Evolutionary conservation across 805 yeast genomes (phyloP).

Genomic region (Hyphopichia homilentoma): DNA sequence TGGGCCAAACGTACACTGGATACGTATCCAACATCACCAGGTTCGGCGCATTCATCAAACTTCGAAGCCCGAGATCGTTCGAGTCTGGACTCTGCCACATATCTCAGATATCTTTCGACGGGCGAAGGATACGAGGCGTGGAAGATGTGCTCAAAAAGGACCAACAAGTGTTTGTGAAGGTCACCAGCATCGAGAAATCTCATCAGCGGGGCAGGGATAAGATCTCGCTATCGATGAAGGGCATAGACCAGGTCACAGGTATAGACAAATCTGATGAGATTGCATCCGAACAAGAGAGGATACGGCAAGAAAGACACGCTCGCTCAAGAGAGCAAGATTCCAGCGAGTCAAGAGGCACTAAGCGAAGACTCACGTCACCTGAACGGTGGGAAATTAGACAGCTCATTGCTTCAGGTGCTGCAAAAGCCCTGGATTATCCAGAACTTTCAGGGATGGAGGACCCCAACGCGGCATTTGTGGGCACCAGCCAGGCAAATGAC

Average conservation of each 20-base stretch:
- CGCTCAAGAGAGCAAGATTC: slow-evolving; percentile 8
- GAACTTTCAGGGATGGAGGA: slow-evolving; percentile 40
- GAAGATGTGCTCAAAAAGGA: slow-evolving; percentile 51
- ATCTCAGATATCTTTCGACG: slow-evolving; percentile 55
- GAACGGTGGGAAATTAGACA: slow-evolving; percentile 91
- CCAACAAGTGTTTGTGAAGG: slow-evolving; percentile 65
- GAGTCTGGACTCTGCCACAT: slow-evolving; percentile 72
- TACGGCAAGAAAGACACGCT: slow-evolving; percentile 6
- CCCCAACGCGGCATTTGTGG: slow-evolving; percentile 23
- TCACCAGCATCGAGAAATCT: slow-evolving; percentile 32
- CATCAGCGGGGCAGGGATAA: slow-evolving; percentile 14
- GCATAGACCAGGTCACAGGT: slow-evolving; percentile 71
- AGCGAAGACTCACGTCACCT: slow-evolving; percentile 65
- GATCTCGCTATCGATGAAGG: slow-evolving; percentile 64
- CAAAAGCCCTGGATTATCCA: slow-evolving; percentile 64
- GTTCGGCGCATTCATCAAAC: slow-evolving; percentile 76
- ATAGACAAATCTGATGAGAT: slow-evolving; percentile 23
- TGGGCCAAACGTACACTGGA: slow-evolving; percentile 57
- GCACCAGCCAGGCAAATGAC: slow-evolving; percentile 13
- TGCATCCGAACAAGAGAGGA: slow-evolving; percentile 14
- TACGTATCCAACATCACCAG: slow-evolving; percentile 53
- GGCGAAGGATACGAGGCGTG: slow-evolving; percentile 52
- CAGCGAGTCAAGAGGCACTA: slow-evolving; percentile 22
- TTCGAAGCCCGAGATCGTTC: slow-evolving; percentile 27
- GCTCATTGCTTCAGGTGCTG: slow-evolving; percentile 74